phyloP scores from a whole-genome alignment of 2,329 filamentous ascomycete genomes.

The Claviceps digitariae region DNA sequence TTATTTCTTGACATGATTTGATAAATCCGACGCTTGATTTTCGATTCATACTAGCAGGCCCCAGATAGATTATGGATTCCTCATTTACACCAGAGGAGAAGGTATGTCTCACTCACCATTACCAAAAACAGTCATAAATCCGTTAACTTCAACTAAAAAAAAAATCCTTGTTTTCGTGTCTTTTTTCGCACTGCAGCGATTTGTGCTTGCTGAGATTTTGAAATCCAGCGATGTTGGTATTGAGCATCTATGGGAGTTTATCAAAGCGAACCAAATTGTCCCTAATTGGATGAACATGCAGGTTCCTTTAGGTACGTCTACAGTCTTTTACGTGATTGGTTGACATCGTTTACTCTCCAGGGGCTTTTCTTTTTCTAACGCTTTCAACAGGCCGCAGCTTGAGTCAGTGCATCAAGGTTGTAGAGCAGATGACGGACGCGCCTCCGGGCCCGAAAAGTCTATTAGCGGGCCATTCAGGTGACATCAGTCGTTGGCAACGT shows the following conservation, averaged over 20 bases:
- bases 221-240: conserved; percentile 40
- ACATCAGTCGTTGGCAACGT: conserved; percentile 10
- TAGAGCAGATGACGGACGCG: conserved; percentile 23
- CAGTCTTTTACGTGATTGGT: background rate
- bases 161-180: too few species aligned
- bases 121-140: background rate
- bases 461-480: conserved; percentile 20
- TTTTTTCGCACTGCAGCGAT: conserved; percentile 27
- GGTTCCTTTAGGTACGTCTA: conserved; percentile 29
- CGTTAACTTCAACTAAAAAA: background rate
- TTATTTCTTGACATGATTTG: background rate
- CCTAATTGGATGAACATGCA: conserved; percentile 36
- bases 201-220: conserved; percentile 44
- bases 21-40: background rate
- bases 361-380: background rate
- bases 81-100: conserved; percentile 7
- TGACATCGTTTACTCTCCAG: background rate
- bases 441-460: conserved; percentile 21
- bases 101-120: conserved; percentile 4
- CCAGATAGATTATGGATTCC: conserved; percentile 4
- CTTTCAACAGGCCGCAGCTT: conserved; percentile 29
- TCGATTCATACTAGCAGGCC: background rate
- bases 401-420: conserved; percentile 29
- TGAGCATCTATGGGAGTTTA: conserved; percentile 30
- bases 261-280: conserved; percentile 26